Evolutionary conservation across 2,329 filamentous ascomycete genomes (phyloP).

Genomic region (Coniella lustricola): DNA sequence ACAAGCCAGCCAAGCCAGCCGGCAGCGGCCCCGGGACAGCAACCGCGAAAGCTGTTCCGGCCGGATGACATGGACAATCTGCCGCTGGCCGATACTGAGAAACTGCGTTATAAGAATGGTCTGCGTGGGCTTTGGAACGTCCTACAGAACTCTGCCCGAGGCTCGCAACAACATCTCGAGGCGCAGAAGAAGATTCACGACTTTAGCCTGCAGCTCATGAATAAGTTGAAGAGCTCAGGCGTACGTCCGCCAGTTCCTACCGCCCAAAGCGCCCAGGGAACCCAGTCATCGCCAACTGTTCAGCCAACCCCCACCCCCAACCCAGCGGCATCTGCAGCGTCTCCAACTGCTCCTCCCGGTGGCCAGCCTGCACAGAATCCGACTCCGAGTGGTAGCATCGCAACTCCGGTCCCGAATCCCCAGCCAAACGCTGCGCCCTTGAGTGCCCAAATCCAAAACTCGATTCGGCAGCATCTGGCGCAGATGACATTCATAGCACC

Average conservation of each 20-base stretch:
- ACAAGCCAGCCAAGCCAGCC: neutral
- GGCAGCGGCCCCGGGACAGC: conserved; percentile 16
- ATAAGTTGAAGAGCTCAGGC: conserved; percentile 38
- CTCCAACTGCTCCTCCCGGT: conserved; percentile 9
- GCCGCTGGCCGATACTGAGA: conserved; percentile 47
- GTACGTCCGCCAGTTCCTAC: conserved; percentile 1
- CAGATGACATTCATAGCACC: conserved; percentile 42
- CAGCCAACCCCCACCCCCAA: conserved; percentile 9
- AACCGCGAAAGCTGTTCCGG: conserved; percentile 38
- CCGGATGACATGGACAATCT: conserved; percentile 46
- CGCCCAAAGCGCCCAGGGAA: neutral
- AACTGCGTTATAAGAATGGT: conserved; percentile 51
- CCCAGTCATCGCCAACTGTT: conserved; percentile 5
- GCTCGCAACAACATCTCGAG: conserved; percentile 40
- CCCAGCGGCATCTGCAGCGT: conserved; percentile 1
- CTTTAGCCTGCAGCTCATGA: conserved; percentile 51
- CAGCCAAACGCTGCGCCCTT: conserved; percentile 7
- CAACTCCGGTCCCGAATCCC: conserved; percentile 21
- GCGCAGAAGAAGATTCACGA: conserved; percentile 53
- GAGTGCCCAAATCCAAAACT: conserved; percentile 18
- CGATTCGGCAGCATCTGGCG: conserved; percentile 40
- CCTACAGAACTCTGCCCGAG: conserved; percentile 39
- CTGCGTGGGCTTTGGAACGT: conserved; percentile 47
- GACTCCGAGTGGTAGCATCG: conserved; percentile 6
- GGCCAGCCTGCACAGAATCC: conserved; percentile 8